A percentile compares a stretch with the other conserved stretches of the same genome.
These are phyloP conservation scores for Penicillium frequentans DNA, from an alignment of 2,329 filamentous ascomycete genomes.

Conservation along the genomic window DNA sequence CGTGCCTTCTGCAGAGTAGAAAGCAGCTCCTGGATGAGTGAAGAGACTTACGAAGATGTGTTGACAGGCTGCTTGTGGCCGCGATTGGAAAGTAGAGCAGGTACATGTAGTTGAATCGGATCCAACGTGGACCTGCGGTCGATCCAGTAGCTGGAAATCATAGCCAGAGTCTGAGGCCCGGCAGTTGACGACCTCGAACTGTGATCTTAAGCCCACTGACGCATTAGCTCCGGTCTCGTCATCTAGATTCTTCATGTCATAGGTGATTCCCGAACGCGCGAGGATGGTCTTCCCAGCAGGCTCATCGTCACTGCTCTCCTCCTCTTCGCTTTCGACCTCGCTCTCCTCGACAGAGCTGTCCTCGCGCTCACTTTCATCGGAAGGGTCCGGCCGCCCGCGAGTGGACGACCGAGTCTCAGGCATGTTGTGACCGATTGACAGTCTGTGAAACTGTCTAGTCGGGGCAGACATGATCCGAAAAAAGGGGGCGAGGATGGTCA, in stretches of 20 bases:
- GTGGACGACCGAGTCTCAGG: conserved; percentile 28
- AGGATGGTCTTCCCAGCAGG: conserved; percentile 25
- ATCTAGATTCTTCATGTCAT: conserved; percentile 35
- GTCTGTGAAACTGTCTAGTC: conserved; percentile 38
- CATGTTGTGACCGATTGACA: conserved; percentile 41
- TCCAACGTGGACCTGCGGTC: conserved; percentile 34
- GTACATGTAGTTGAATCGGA: conserved; percentile 34
- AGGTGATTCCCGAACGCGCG: conserved; percentile 36
- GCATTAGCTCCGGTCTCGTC: conserved; percentile 32
- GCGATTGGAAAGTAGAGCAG: conserved; percentile 34
- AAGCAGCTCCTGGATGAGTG: not conserved
- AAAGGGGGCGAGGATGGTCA: not conserved
- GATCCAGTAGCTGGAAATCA: conserved; percentile 40
- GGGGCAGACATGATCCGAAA: conserved; percentile 39
- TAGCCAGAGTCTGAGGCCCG: conserved; percentile 30
- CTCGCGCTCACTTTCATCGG: conserved; percentile 15
- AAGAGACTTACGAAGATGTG: conserved; percentile 42
- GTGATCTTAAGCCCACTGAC: conserved; percentile 33
- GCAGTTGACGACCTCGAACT: conserved; percentile 38
- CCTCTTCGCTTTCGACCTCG: conserved; percentile 14
- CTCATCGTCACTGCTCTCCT: conserved; percentile 16
- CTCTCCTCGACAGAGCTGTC: conserved; percentile 14
- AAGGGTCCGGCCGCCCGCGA: conserved; percentile 18
- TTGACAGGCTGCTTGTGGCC: conserved; percentile 36
- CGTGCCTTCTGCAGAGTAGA: not conserved